Base-by-base conservation (phyloP, 768 basidiomycete species). In the Mycena filopes region DNA sequence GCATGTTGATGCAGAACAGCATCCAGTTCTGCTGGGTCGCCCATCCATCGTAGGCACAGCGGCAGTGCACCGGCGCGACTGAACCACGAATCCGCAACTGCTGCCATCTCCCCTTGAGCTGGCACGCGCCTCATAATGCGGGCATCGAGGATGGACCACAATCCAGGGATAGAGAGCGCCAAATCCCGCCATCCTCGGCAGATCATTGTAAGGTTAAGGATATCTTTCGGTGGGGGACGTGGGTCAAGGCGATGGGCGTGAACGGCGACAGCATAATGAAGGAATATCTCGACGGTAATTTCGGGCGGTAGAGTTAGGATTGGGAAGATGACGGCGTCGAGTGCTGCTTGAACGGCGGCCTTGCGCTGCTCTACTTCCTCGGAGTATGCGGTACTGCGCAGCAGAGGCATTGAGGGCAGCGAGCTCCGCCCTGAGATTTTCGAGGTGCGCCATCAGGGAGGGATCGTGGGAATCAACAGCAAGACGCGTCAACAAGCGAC, bases 281-380 rank as follows among this genome's bases (percentile, higher is more conserved):
- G 38, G 47, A 60, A 60, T 60, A 60, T 50, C 20, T 60, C 58
- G 38, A 48, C 10, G 9, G 58, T 60, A 16, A 60, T 60, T 60
- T 60, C 58, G 16, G 28, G 36, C 3, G 58, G 58, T 0, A 49
- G 47, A 42, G 58, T 60, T n/a, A 50, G 16, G n/a, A 50, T 21
- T 29, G 58, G 58, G 46, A 47, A 47, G 33, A 36, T 47, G 45
- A 47, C 31, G 25, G n/a, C 45, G 25, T 57, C 55, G 55, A 57
- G 2, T 46, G 45, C 29, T 12, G 55, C 43, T 13, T 16, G 21
- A 12, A 57, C n/a, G 18, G 25, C 16, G 25, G 45, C 21, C 18
- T 57, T 20, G 12, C 43, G 55, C 26, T 38, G n/a, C 33, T 57
- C 31, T 38, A 36, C 11, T 31, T 47, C 16, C 9, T 45, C 12